These are phyloP conservation scores for Metarhizium brunneum DNA, from an alignment of 2,329 filamentous ascomycete genomes.

Conservation along the genomic window DNA sequence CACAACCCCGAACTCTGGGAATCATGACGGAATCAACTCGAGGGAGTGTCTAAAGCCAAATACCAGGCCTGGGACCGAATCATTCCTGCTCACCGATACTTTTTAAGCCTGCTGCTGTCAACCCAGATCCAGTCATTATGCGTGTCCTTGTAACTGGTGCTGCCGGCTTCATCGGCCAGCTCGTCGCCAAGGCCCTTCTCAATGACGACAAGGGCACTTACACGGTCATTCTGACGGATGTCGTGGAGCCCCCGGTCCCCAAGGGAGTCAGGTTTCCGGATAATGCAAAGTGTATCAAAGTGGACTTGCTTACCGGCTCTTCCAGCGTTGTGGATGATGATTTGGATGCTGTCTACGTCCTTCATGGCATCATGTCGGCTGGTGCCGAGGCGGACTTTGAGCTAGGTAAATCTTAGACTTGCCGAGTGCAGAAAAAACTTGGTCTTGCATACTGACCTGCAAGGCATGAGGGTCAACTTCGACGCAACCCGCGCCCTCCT, in stretches of 20 bases:
- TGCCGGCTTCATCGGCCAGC: slow-evolving; percentile 52
- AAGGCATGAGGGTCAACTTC: slow-evolving; percentile 45
- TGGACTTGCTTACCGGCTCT: slow-evolving; percentile 6
- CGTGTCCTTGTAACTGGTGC: slow-evolving; percentile 47
- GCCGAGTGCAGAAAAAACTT: background rate
- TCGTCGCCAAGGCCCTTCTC: slow-evolving; percentile 44
- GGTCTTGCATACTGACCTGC: background rate
- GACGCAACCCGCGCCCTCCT: slow-evolving; percentile 44
- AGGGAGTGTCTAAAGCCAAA: background rate
- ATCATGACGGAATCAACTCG: background rate
- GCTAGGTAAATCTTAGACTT: slow-evolving; percentile 13
- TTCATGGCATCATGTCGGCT: slow-evolving; percentile 56
- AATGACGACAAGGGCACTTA: slow-evolving; percentile 19
- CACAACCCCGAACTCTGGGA: background rate
- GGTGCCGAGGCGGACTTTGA: slow-evolving; percentile 49
- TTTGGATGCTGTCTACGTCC: slow-evolving; percentile 41
- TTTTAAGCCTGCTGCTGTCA: background rate
- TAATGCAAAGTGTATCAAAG: slow-evolving; percentile 8
- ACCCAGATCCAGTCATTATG: background rate
- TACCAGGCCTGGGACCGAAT: background rate
- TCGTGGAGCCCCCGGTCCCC: slow-evolving; percentile 40
- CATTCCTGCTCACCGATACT: too few relatives aligned
- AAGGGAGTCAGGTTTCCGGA: slow-evolving; percentile 18
- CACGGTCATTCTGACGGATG: slow-evolving; percentile 45
- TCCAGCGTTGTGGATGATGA: slow-evolving; percentile 11